Conservation (phyloP, 2,329 filamentous ascomycete genomes). For the Xylariaceae sp. region DNA sequence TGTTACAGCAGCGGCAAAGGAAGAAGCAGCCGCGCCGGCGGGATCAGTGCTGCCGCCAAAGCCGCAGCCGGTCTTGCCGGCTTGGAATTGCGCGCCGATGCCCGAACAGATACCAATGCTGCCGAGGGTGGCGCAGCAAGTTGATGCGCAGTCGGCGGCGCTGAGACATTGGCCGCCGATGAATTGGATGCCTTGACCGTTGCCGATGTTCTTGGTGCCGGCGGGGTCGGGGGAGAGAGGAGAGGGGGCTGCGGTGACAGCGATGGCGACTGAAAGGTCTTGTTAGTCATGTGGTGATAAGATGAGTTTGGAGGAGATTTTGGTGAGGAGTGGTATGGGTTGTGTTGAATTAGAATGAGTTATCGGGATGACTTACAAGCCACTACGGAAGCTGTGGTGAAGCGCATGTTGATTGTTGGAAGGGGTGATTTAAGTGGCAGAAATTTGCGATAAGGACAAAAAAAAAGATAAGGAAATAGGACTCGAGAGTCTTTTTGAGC, state of each 20-base stretch:
- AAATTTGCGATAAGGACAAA: neutral
- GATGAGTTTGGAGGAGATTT: too few species aligned
- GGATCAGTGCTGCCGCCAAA: constrained; percentile 16
- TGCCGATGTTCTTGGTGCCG: constrained; percentile 26
- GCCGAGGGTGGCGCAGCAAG: constrained; percentile 28
- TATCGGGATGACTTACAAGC: constrained; percentile 21
- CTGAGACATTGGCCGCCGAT: constrained; percentile 29
- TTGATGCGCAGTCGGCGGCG: constrained; percentile 26
- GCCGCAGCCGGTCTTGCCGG: constrained; percentile 30
- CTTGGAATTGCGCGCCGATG: constrained; percentile 20
- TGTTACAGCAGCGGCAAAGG: too few species aligned
- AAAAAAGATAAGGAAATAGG: neutral
- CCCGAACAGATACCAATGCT: constrained; percentile 27
- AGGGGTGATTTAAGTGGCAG: neutral
- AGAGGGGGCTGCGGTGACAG: constrained; percentile 13
- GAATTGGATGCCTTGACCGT: constrained; percentile 24
- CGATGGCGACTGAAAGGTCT: constrained; percentile 15
- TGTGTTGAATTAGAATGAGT: too few species aligned
- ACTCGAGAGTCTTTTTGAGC: too few species aligned
- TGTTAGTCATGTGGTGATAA: constrained; percentile 14
- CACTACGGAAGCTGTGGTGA: constrained; percentile 21
- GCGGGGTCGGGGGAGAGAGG: constrained; percentile 21
- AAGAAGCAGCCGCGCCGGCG: constrained; percentile 1
- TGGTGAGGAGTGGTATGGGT: too few species aligned
- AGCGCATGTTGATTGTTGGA: constrained; percentile 11